Evolutionary conservation across 1,284 basidiomycete genomes (phyloP), one percentile per base, ranked within the genome.

Genomic region (Puccinia hordei): DNA sequence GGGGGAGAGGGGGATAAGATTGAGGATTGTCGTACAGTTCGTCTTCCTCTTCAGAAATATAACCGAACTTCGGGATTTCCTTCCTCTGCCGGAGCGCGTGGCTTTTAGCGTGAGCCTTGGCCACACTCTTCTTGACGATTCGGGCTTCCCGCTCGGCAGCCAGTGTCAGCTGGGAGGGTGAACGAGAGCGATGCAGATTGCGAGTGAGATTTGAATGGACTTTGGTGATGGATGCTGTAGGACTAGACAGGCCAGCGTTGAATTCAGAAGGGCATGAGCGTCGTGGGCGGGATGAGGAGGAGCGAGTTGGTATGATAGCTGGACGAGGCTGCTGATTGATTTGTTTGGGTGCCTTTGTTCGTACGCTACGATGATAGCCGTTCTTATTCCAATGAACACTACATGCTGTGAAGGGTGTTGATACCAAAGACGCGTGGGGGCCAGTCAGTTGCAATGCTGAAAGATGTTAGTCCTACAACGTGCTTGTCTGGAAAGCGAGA

Each of bases 361-460:
- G 27, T 27, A 78, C 53, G 55, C 22, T 38, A 38, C 75, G 61
- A 78, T 78, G 75, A 46, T 55, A 69, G 15, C 75, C 75, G 41
- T 78, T 78, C 22, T 78, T 78, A 27, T 78, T 78, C 75, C 75
- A 78, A 33, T 78, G 65, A 30, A 78, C 51, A 57, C 75, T 69
- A 59, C 75, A 78, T 63, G 75, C 75, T 78, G 30, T 57, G 55
- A 24, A 13, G 33, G 19, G 24, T 10, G n/a, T 41, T 5, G 22
- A 44, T 49, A 13, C 12, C 30, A 15, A 46, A 44, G n/a, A 19
- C n/a, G 68, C 38, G 49, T 33, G 24, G 59, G 1, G 17, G 33
- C 38, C 19, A 13, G 41, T 74, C 13, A 61, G 30, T 61, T 61
- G 35, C 44, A 19, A 15, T n/a, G 12, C n/a, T n/a, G n/a, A n/a